Base-by-base conservation (phyloP, 2,329 filamentous ascomycete species). In the Aspergillus sp. region DNA sequence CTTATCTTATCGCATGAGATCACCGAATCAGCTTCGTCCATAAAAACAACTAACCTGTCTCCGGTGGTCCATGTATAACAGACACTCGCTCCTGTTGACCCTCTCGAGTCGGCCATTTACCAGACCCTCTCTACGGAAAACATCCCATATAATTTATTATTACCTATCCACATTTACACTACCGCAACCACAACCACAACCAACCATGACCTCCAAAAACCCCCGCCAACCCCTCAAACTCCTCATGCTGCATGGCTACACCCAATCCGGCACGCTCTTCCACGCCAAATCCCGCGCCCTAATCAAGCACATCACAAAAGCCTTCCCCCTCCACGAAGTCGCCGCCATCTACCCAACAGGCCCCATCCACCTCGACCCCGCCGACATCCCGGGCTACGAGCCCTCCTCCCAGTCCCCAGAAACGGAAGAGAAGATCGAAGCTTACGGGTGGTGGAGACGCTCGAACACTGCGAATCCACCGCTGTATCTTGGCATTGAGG, bases 201-300 rank as follows among this genome's bases (percentile, higher is more conserved):
- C 33, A 22, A 10, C 37, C 17, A 39, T 20, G 44, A 46, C 2
- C 20, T 25, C 35, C 33, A 43, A 20, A 41, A 17, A 27, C 12
- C 46, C 50, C 44, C 58, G 59, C 39, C 52, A 62, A 39, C 65
- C 68, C 6, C 65, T 75, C 47, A 88, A 83, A 67, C 83, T 90
- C 53, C 74, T 90, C 41, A 88, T 90, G 85, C 77, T 90, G 23
- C 86, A 90, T 60, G 86, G 91, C 68, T 96, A 84, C 79, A 95
- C 91, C 6, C 91, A 97, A 75, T 94, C 88, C 23, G 90, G 90
- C 3, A 70, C 84, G 3, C 75, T 90, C 53, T 96, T 96, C 79
- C 85, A 82, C 65, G 81, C 85, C 67, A 96, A 96, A 74, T 94
- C 88, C 41, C 87, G 89, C 66, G 88, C 88, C 9, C 76, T 96